These are phyloP conservation scores for Fusarium burgessii DNA, from an alignment of 2,329 filamentous ascomycete species.

Conservation along the genomic window DNA sequence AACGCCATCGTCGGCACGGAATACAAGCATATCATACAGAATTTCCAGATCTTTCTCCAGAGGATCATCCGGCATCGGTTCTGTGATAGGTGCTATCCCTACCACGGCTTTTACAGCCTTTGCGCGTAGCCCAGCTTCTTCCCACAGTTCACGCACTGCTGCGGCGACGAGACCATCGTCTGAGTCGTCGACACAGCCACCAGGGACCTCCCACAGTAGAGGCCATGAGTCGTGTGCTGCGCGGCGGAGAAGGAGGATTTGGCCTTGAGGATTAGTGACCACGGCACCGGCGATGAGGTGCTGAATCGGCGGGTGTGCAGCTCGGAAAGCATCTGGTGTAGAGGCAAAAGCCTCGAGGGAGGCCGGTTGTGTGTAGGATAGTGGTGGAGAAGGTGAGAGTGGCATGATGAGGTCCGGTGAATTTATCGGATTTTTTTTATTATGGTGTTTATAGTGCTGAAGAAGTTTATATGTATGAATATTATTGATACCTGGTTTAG, in stretches of 20 bases:
- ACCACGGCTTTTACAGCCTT: constrained; percentile 43
- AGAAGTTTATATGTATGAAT: constrained; percentile 11
- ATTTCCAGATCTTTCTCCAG: constrained; percentile 41
- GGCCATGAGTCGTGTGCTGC: constrained; percentile 47
- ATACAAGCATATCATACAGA: constrained; percentile 41
- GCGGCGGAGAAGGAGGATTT: constrained; percentile 43
- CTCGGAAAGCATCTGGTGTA: constrained; percentile 31
- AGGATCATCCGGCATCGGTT: constrained; percentile 8
- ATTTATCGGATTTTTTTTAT: background rate
- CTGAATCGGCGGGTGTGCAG: constrained; percentile 37
- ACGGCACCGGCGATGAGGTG: constrained; percentile 44
- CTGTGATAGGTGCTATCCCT: background rate
- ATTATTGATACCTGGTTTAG: constrained; percentile 28
- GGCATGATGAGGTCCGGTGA: constrained; percentile 4
- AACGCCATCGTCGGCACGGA: constrained; percentile 36
- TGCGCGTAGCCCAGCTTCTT: constrained; percentile 57
- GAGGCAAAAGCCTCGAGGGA: constrained; percentile 28
- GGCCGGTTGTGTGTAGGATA: constrained; percentile 32
- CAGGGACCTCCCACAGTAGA: constrained; percentile 44
- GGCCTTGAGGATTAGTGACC: constrained; percentile 36
- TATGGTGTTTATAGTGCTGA: background rate
- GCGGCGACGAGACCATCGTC: constrained; percentile 41
- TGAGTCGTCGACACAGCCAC: constrained; percentile 39
- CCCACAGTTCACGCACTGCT: constrained; percentile 59
- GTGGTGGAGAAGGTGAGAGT: constrained; percentile 16